Conservation (phyloP, 371 early-diverging fungal species). For the Actinomortierella ambigua region DNA sequence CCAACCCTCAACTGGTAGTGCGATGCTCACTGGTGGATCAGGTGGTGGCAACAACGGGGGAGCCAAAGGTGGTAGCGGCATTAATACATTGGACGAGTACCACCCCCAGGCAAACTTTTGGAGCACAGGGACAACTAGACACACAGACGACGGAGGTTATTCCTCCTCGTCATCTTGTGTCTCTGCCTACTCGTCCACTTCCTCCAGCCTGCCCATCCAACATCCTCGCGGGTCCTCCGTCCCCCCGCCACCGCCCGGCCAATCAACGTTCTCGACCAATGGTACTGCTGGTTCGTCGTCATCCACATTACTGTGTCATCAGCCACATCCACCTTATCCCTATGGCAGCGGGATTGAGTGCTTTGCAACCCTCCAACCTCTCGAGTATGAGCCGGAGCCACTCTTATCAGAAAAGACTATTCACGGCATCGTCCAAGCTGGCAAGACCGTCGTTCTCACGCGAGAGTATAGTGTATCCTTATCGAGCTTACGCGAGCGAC, state of each 20-base stretch:
- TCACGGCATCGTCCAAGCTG: constrained; percentile 54
- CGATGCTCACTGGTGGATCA: too few species aligned
- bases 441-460: constrained; percentile 57
- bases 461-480: constrained; percentile 56
- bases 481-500: constrained; percentile 9
- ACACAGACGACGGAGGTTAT: constrained; percentile 34
- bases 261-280: too few species aligned
- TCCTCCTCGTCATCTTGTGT: constrained; percentile 36
- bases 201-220: too few species aligned
- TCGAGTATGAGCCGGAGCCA: constrained; percentile 62
- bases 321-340: too few species aligned
- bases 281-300: too few species aligned
- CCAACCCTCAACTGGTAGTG: neutral
- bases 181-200: constrained; percentile 26
- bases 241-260: too few species aligned
- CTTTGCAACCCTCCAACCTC: constrained; percentile 58
- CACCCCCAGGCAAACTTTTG: constrained; percentile 34
- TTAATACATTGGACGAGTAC: too few species aligned
- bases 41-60: too few species aligned
- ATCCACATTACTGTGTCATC: too few species aligned
- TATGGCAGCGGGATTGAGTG: constrained; percentile 41
- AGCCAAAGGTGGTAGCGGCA: too few species aligned
- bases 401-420: constrained; percentile 57
- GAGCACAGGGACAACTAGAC: constrained; percentile 15
- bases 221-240: too few species aligned